These are phyloP conservation scores for Pythium guiyangense DNA, from an alignment of 352 stramenopile species.

Conservation along the genomic window DNA sequence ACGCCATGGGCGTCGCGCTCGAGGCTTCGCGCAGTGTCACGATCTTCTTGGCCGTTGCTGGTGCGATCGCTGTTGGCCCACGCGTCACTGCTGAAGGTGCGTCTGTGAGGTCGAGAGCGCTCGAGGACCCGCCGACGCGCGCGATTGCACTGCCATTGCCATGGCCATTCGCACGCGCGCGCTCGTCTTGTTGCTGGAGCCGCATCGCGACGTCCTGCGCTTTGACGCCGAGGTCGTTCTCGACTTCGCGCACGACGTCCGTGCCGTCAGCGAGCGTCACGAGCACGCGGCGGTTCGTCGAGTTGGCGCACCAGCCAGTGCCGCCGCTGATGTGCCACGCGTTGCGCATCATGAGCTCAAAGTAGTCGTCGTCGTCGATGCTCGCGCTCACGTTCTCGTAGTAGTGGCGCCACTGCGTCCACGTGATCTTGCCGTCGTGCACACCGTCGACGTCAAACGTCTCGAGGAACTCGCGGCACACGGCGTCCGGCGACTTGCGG, in stretches of 20 bases:
- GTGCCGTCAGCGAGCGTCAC: slow-evolving; percentile 51
- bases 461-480: slow-evolving; percentile 82
- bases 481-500: slow-evolving; percentile 51
- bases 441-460: slow-evolving; percentile 77
- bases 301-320: slow-evolving; percentile 48
- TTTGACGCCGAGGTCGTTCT: slow-evolving; percentile 40
- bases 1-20: slow-evolving; percentile 19
- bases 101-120: slow-evolving; percentile 12
- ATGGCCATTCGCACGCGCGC: neutral
- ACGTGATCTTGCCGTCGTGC: slow-evolving; percentile 69
- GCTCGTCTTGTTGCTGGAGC: slow-evolving; percentile 29
- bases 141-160: slow-evolving; percentile 1
- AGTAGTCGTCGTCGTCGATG: slow-evolving; percentile 90
- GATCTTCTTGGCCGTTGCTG: slow-evolving; percentile 29
- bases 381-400: slow-evolving; percentile 88
- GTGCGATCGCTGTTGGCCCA: neutral
- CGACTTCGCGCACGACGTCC: slow-evolving; percentile 36
- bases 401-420: slow-evolving; percentile 74
- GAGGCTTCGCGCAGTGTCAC: slow-evolving; percentile 58
- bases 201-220: slow-evolving; percentile 26
- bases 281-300: slow-evolving; percentile 53
- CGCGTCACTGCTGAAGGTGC: neutral
- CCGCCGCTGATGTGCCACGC: slow-evolving; percentile 62
- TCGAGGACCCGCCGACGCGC: slow-evolving; percentile 2
- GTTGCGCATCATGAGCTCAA: slow-evolving; percentile 90